phyloP scores from a whole-genome alignment of 257 asterid genomes.

The Fraxinus excelsior region DNA sequence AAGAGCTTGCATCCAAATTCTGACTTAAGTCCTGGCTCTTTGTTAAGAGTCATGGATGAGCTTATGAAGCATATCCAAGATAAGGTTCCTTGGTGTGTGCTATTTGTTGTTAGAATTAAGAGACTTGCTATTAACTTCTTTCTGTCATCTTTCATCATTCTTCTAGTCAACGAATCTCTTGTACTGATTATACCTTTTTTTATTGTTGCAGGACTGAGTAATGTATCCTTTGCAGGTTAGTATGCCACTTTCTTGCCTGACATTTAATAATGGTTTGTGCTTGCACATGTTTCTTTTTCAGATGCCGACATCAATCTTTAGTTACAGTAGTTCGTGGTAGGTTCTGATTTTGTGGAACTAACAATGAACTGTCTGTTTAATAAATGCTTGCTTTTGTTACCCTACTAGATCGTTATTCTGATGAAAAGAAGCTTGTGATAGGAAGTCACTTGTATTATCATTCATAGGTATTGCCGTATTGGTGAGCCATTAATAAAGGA shows the following conservation, averaged over 20 bases:
- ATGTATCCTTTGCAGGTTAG: constrained; percentile 71
- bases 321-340: constrained; percentile 10
- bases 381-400: constrained; percentile 3
- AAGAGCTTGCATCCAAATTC: no score
- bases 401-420: not conserved
- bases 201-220: constrained; percentile 66
- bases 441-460: not conserved
- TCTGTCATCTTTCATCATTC: constrained; percentile 11
- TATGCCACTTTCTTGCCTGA: not conserved
- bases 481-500: not conserved
- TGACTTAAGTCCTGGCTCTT: no score
- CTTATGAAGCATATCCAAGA: not conserved
- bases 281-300: constrained; percentile 3
- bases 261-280: constrained; percentile 4
- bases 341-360: not conserved
- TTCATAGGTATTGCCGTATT: not conserved
- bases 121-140: not conserved
- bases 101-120: not conserved
- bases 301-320: not conserved
- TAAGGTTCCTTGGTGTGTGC: not conserved
- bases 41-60: no score
- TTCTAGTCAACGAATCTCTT: constrained; percentile 14
- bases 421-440: not conserved
- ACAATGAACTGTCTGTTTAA: not conserved
- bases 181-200: constrained; percentile 18